Evolutionary conservation across 148 eudicot species (phyloP).

Genomic region (Nyssa sinensis): DNA sequence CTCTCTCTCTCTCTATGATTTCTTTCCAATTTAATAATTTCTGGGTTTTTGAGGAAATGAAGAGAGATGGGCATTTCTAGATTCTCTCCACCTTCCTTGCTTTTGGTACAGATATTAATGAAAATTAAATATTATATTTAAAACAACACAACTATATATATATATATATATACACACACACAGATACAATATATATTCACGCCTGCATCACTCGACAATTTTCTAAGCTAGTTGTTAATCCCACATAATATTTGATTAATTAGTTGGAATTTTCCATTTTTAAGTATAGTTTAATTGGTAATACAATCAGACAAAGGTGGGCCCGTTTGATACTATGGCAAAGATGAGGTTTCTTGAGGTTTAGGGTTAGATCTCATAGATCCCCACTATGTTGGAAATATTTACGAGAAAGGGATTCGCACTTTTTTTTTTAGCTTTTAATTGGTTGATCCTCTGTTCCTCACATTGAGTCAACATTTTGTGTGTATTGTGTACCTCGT

Average conservation of each 20-base stretch:
- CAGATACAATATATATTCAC: neutral
- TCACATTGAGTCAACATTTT: neutral
- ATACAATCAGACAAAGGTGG: constrained; percentile 3
- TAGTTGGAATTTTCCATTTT: neutral
- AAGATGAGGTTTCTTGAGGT: constrained; percentile 1
- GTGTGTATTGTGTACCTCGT: constrained; percentile 1
- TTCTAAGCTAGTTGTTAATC: neutral
- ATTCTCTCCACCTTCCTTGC: constrained; percentile 48
- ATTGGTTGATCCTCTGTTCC: constrained; percentile 17
- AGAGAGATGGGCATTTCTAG: constrained; percentile 39
- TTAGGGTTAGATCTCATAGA: neutral
- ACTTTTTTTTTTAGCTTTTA: neutral
- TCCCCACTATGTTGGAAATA: neutral
- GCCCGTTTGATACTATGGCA: neutral
- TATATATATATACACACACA: neutral
- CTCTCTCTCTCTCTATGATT: constrained; percentile 16
- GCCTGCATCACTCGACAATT: neutral
- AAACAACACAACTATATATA: neutral
- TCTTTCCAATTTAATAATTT: constrained; percentile 21
- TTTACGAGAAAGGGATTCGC: neutral
- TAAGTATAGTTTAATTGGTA: neutral
- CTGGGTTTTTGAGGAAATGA: constrained; percentile 36
- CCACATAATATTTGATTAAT: neutral
- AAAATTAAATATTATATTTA: constrained; percentile 2
- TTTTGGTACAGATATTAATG: constrained; percentile 28